These are phyloP conservation scores for Penicillium sp. DNA, from an alignment of 2,329 filamentous ascomycete species.

Conservation along the genomic window DNA sequence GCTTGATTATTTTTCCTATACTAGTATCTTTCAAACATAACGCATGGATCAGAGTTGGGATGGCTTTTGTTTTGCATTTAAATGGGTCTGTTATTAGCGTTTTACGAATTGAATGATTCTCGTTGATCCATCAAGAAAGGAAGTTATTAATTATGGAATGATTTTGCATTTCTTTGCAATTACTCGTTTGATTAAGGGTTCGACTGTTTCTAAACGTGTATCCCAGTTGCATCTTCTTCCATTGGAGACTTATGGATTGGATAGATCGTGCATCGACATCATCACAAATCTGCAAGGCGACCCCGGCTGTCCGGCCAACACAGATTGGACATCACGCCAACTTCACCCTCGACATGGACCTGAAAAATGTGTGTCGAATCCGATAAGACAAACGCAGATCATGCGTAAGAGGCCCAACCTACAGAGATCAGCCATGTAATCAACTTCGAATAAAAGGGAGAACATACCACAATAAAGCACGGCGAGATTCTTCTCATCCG, in stretches of 20 bases:
- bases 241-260: too few species aligned
- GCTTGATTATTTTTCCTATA: conserved; percentile 3
- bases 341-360: too few species aligned
- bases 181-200: background rate
- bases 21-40: too few species aligned
- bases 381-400: background rate
- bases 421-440: background rate
- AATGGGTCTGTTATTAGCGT: background rate
- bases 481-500: conserved; percentile 85
- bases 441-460: background rate
- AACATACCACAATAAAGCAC: conserved; percentile 68
- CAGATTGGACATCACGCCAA: too few species aligned
- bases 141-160: background rate
- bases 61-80: conserved; percentile 4
- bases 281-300: too few species aligned
- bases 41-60: too few species aligned
- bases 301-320: too few species aligned
- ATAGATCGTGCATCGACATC: too few species aligned
- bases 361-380: background rate
- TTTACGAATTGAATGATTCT: background rate
- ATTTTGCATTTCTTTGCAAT: background rate
- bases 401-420: background rate
- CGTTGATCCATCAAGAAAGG: too few species aligned
- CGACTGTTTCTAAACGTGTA: background rate
- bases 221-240: background rate